Percentiles rank a stretch among this genome's conserved stretches.
phyloP scores from a whole-genome alignment of 331 rosid species.

The Quercus phellos region DNA sequence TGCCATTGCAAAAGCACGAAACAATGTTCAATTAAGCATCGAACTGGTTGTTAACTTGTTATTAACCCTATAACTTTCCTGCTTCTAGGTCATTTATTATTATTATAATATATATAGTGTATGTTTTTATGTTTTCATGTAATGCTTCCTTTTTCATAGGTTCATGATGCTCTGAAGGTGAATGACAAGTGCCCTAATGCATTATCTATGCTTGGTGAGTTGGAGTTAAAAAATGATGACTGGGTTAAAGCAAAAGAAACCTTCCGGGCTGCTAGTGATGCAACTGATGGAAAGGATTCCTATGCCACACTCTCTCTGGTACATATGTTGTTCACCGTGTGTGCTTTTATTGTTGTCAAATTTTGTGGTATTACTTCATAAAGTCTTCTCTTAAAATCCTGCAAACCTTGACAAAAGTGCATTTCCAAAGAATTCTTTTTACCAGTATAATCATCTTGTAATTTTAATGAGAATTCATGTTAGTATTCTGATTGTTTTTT shows the following conservation, averaged over 20 bases:
- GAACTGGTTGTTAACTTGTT: conserved; percentile 64
- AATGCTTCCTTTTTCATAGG: conserved; percentile 41
- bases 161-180: conserved; percentile 90
- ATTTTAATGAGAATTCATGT: conserved; percentile 3
- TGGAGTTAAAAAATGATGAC: conserved; percentile 94
- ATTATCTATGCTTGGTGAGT: conserved; percentile 92
- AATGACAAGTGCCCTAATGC: conserved; percentile 89
- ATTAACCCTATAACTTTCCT: conserved; percentile 10
- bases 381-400: not conserved
- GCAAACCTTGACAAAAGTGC: not conserved
- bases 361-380: not conserved
- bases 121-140: not conserved
- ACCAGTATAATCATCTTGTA: not conserved
- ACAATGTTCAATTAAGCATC: conserved; percentile 79
- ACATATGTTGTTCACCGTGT: conserved; percentile 21
- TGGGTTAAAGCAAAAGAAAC: conserved; percentile 99
- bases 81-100: not conserved
- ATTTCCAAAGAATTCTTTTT: not conserved
- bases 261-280: conserved; percentile 91
- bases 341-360: conserved; percentile 6
- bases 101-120: not conserved
- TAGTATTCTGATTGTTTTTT: conserved; percentile 13
- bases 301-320: conserved; percentile 92
- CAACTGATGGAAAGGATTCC: conserved; percentile 93
- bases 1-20: conserved; percentile 90